These are phyloP conservation scores for Eucalyptus marginata DNA, from an alignment of 345 rosid species.

Conservation along the genomic window DNA sequence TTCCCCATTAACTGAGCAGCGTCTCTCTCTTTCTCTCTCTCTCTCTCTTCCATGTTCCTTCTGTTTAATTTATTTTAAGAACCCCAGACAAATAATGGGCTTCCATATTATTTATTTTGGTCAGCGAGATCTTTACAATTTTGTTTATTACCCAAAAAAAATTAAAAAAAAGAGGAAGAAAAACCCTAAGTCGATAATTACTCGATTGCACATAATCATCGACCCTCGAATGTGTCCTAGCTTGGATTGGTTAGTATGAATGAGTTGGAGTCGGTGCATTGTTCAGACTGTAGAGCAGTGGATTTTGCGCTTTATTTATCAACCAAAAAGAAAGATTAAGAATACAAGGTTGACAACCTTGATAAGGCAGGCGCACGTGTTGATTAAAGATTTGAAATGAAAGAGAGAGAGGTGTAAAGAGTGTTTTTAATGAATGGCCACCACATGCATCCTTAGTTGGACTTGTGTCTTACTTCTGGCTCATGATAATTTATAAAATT, in stretches of 20 bases:
- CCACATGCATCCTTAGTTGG: neutral
- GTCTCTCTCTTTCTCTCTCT: neutral
- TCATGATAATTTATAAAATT: neutral
- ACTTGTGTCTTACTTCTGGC: neutral
- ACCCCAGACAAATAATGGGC: neutral
- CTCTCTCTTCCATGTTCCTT: neutral
- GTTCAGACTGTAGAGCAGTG: neutral
- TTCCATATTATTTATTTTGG: neutral
- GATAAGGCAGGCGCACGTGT: neutral
- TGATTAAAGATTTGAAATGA: neutral
- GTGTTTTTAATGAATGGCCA: neutral
- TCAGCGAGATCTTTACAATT: neutral
- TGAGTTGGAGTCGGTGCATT: neutral
- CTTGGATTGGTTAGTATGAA: neutral
- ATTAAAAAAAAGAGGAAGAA: neutral
- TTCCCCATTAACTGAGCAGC: neutral
- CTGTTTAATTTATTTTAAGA: neutral
- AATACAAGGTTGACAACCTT: neutral
- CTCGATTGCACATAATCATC: neutral
- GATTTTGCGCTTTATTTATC: neutral
- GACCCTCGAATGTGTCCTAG: neutral
- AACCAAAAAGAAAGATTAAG: neutral
- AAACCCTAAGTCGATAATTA: neutral
- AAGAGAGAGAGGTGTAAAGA: neutral
- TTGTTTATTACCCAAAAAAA: neutral